Percentiles rank a stretch among this genome's conserved stretches.
These are phyloP conservation scores for Saccharomycopsis oosterbeekiorum DNA, from an alignment of 805 yeast species.

Conservation along the genomic window DNA sequence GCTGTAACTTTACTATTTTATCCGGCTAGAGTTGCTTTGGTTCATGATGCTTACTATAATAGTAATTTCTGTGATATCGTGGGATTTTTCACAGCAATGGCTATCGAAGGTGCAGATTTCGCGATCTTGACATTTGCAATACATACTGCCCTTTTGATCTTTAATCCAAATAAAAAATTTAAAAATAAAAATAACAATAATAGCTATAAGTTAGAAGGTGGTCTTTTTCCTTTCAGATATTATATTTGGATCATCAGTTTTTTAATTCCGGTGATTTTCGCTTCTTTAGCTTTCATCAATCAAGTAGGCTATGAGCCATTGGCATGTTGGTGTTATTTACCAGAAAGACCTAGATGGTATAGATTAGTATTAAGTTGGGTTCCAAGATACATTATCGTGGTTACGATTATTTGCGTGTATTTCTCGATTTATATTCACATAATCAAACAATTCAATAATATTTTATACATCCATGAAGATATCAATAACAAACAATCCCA, in stretches of 20 bases:
- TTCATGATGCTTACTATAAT: slow-evolving; percentile 35
- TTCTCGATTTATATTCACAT: slow-evolving; percentile 66
- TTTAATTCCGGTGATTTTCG: slow-evolving; percentile 54
- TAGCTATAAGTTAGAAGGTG: slow-evolving; percentile 59
- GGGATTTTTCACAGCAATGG: slow-evolving; percentile 73
- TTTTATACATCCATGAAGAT: slow-evolving; percentile 31
- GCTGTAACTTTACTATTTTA: slow-evolving; percentile 59
- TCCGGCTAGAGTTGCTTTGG: slow-evolving; percentile 47
- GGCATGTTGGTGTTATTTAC: slow-evolving; percentile 72
- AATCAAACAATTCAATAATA: slow-evolving; percentile 44
- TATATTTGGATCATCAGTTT: slow-evolving; percentile 50
- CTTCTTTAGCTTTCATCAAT: slow-evolving; percentile 60
- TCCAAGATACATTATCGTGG: slow-evolving; percentile 60
- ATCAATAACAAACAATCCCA: slow-evolving; percentile 20
- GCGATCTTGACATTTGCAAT: slow-evolving; percentile 76
- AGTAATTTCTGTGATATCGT: slow-evolving; percentile 48
- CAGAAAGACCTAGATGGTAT: slow-evolving; percentile 65
- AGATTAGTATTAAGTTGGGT: slow-evolving; percentile 70
- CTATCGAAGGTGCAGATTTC: slow-evolving; percentile 79
- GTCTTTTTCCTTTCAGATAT: slow-evolving; percentile 50
- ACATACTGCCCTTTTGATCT: slow-evolving; percentile 68
- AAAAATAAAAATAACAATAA: slow-evolving; percentile 20
- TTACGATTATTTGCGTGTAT: slow-evolving; percentile 56
- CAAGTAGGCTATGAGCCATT: slow-evolving; percentile 48
- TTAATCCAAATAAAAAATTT: slow-evolving; percentile 46